These are phyloP conservation scores for Raffaelea arxii DNA, from an alignment of 2,329 filamentous ascomycete genomes.

Conservation along the genomic window DNA sequence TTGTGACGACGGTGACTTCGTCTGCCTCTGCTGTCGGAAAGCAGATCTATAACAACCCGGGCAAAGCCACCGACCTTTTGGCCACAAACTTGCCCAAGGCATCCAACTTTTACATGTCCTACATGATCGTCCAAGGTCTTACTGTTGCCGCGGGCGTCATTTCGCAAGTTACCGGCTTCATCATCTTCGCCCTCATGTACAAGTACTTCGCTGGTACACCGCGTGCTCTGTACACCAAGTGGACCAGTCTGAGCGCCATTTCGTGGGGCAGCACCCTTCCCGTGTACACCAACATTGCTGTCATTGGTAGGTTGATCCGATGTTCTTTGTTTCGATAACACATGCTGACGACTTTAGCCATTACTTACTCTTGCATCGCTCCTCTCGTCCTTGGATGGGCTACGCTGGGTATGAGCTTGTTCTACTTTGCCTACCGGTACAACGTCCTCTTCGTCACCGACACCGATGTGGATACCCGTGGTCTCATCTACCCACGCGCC, in stretches of 20 bases:
- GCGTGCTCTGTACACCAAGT: constrained; percentile 68
- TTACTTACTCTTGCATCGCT: constrained; percentile 76
- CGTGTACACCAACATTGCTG: constrained; percentile 69
- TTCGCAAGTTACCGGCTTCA: constrained; percentile 60
- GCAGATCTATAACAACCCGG: constrained; percentile 54
- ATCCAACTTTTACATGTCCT: constrained; percentile 91
- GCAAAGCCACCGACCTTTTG: constrained; percentile 51
- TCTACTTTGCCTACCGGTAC: constrained; percentile 83
- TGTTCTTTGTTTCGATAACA: neutral
- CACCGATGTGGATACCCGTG: constrained; percentile 76
- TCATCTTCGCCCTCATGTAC: constrained; percentile 65
- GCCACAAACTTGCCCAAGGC: constrained; percentile 68
- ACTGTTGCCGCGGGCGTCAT: constrained; percentile 66
- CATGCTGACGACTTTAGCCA: constrained; percentile 28
- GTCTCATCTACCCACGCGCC: constrained; percentile 81
- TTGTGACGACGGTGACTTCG: constrained; percentile 72
- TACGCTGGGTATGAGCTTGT: constrained; percentile 63
- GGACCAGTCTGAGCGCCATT: constrained; percentile 62
- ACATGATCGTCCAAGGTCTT: constrained; percentile 87
- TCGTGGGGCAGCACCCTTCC: constrained; percentile 81
- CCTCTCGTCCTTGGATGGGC: constrained; percentile 80
- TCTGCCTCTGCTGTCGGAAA: constrained; percentile 63
- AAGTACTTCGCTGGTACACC: constrained; percentile 69
- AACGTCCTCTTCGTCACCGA: constrained; percentile 78
- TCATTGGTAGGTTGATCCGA: constrained; percentile 51